Conservation (phyloP, 2,329 filamentous ascomycete species). For the Alternaria brassicicola region DNA sequence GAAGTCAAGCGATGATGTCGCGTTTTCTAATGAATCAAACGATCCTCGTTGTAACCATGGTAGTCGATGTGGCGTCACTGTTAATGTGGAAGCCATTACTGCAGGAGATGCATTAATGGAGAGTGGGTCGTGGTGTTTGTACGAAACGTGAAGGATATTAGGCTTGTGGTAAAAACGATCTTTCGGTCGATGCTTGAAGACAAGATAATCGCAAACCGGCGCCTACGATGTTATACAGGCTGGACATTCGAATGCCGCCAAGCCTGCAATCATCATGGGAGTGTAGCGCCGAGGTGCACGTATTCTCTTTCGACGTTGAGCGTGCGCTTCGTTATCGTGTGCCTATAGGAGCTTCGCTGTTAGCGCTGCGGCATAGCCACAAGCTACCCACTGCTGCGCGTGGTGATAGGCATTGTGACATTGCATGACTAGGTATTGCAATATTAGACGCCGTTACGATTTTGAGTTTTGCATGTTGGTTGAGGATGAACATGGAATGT, state of each 20-base stretch:
- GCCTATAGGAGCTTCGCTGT: not conserved
- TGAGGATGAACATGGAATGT: not conserved
- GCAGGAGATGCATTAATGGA: too few species aligned
- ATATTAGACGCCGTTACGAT: not conserved
- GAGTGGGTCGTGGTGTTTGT: too few species aligned
- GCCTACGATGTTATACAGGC: not conserved
- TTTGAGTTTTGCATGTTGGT: not conserved
- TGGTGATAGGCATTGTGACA: not conserved
- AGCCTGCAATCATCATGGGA: not conserved
- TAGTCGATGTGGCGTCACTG: too few species aligned
- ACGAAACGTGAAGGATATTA: too few species aligned
- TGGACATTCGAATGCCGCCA: not conserved
- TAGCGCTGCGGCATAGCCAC: not conserved
- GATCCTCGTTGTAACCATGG: too few species aligned
- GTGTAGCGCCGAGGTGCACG: not conserved
- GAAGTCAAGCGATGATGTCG: not conserved
- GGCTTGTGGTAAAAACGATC: not conserved
- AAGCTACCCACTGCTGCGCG: not conserved
- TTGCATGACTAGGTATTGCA: not conserved
- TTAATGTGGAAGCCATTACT: not conserved
- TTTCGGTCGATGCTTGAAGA: not conserved
- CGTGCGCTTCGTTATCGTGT: not conserved
- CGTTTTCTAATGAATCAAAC: too few species aligned
- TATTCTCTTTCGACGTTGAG: not conserved
- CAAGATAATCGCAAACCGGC: not conserved